Evolutionary conservation across 495 filamentous ascomycete species (phyloP).

Genomic region (Baudoinia panamericana): DNA sequence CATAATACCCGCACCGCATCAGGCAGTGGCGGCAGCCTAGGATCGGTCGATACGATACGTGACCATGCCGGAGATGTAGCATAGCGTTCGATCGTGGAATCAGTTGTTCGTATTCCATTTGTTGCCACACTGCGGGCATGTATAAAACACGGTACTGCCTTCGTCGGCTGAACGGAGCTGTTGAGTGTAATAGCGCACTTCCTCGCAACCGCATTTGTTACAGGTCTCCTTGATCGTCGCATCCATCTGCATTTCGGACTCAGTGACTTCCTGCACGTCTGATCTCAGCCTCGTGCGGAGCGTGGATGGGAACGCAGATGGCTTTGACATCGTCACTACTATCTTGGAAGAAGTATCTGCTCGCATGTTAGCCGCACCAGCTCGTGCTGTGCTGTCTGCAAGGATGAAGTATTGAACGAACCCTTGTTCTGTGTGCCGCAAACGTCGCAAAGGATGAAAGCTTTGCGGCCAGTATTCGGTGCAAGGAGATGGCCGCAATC

Average conservation of each 20-base stretch:
- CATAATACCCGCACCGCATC: too few species aligned
- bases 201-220: constrained; percentile 62
- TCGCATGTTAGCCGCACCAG: too few species aligned
- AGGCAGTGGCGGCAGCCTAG: constrained; percentile 1
- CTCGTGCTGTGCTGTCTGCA: too few species aligned
- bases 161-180: constrained; percentile 91
- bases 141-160: constrained; percentile 81
- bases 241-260: constrained; percentile 65
- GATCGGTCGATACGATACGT: background rate
- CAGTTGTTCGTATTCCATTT: constrained; percentile 55
- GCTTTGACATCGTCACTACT: constrained; percentile 70
- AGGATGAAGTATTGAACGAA: constrained; percentile 29
- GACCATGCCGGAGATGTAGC: background rate
- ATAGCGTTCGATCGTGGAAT: constrained; percentile 8
- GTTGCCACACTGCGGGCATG: constrained; percentile 64
- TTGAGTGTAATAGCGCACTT: constrained; percentile 73
- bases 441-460: constrained; percentile 64
- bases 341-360: constrained; percentile 69
- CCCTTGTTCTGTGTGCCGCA: constrained; percentile 77
- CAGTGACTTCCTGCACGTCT: constrained; percentile 67
- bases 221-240: constrained; percentile 60
- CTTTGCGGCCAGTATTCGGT: constrained; percentile 59
- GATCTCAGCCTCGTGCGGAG: constrained; percentile 66
- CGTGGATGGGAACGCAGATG: constrained; percentile 74
- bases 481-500: constrained; percentile 77